Evolutionary conservation across 805 yeast genomes (phyloP).

Genomic region (Yarrowia sp.): DNA sequence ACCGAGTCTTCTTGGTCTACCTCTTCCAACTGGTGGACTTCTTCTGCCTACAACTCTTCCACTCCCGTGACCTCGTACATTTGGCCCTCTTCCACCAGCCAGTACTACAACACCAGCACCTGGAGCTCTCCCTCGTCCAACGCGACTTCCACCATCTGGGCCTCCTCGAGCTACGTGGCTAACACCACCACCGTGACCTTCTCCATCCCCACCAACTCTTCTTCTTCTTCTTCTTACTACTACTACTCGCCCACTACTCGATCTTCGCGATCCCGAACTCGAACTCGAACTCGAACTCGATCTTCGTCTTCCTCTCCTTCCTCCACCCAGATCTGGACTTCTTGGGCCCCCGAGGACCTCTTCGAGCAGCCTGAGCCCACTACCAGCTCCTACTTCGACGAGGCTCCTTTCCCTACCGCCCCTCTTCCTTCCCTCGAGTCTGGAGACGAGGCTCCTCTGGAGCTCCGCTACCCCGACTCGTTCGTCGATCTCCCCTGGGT

Average conservation of each 20-base stretch:
- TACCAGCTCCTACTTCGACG: constrained; percentile 10
- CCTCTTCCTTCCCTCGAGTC: constrained; percentile 4
- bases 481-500: constrained; percentile 3
- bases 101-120: too few species aligned
- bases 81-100: background rate
- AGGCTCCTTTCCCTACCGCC: constrained; percentile 7
- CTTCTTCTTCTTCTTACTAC: background rate
- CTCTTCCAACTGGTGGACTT: background rate
- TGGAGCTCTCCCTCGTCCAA: too few species aligned
- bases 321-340: background rate
- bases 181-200: background rate
- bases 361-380: constrained; percentile 1
- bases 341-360: background rate
- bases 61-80: constrained; percentile 13
- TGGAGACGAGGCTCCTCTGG: background rate
- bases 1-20: background rate
- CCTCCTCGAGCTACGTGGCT: background rate
- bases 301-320: background rate
- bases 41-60: background rate
- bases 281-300: background rate
- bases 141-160: background rate
- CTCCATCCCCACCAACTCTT: background rate
- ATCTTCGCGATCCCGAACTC: background rate
- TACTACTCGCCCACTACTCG: background rate
- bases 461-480: background rate